Percentiles rank a stretch among this genome's conserved stretches.
Conservation (phyloP, 306 rosid genomes). For the Sophora flavescens region DNA sequence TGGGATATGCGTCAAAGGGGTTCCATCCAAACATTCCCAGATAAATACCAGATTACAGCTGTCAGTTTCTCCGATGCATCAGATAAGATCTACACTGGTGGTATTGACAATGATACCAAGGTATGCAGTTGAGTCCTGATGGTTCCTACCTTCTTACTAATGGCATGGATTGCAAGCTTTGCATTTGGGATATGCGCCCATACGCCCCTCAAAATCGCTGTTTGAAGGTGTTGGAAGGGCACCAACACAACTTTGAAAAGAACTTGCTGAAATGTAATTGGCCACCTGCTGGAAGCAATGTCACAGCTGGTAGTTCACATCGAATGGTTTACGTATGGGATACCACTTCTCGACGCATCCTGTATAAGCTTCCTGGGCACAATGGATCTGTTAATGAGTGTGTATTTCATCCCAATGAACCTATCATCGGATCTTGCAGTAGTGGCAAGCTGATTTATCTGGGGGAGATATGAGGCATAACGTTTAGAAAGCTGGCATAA, state of each 20-base stretch:
- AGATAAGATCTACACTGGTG: slow-evolving; percentile 91
- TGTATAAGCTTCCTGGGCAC: slow-evolving; percentile 97
- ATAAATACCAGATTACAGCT: slow-evolving; percentile 90
- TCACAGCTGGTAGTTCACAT: slow-evolving; percentile 92
- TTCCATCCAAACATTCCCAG: slow-evolving; percentile 95
- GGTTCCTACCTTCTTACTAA: slow-evolving; percentile 96
- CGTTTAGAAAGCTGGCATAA: slow-evolving; percentile 23
- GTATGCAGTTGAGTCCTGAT: slow-evolving; percentile 98
- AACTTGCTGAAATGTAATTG: slow-evolving; percentile 87
- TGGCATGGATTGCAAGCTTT: slow-evolving; percentile 96
- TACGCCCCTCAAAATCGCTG: slow-evolving; percentile 96
- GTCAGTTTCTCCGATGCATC: slow-evolving; percentile 94
- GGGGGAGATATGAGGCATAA: slow-evolving; percentile 74
- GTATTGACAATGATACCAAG: slow-evolving; percentile 89
- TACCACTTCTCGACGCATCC: slow-evolving; percentile 84
- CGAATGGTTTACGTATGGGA: slow-evolving; percentile 94
- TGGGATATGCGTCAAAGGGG: slow-evolving; percentile 99
- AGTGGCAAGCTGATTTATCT: slow-evolving; percentile 91
- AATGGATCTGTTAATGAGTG: slow-evolving; percentile 85
- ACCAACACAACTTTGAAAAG: slow-evolving; percentile 94
- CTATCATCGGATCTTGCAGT: slow-evolving; percentile 83
- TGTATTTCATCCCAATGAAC: slow-evolving; percentile 84
- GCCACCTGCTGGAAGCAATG: slow-evolving; percentile 97
- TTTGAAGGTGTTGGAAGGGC: slow-evolving; percentile 93
- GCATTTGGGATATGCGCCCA: slow-evolving; percentile 98